Evolutionary conservation across 2,329 filamentous ascomycete species (phyloP), one percentile per base, ranked within the genome.

Genomic region (Fusarium succisae): DNA sequence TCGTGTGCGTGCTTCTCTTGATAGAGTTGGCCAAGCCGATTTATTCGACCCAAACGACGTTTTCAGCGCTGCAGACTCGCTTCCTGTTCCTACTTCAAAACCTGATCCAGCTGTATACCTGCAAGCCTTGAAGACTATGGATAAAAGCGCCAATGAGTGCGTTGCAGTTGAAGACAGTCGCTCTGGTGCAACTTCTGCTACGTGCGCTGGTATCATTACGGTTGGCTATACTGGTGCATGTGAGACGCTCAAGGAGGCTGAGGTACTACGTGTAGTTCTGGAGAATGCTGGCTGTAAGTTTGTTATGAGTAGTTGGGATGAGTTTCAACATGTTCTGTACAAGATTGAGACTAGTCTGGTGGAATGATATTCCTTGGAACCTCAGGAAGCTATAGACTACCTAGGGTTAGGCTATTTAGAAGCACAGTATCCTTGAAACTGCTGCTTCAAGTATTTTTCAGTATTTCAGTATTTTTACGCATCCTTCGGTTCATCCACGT

Each of bases 121-220:
- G 2, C 26, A 48, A 13, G 45, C 45, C 20, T 10, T 48, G 26
- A 22, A 22, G 9, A 1, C 13, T 28, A 8, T 48, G 20, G 20
- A 6, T 0, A 48, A 48, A 8, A 48, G 3, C 18, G 13, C 45
- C 13, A 28, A 20, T 15, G 26, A 48, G 26, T 48, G 45, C 18
- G 0, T 48, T 48, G 45, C 45, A 15, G 45, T 48, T 28, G 45
- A 48, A 15, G 45, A 48, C 7, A 48, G 45, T 22, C 26, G 45
- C 4, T 48, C 45, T 28, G 45, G 45, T 15, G 45, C 18, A 15
- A 28, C 9, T 1, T 48, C 45, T 8, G 45, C 45, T 5, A 28
- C 8, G 0, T 4, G 45, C 18, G 20, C 45, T 22, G 20, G 45
- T 3, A 15, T 48, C 0, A 15, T 28, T 1, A 22, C 26, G 4